phyloP scores from a whole-genome alignment of 163 green algal genomes.

The Chlamydomonas reinhardtii region DNA sequence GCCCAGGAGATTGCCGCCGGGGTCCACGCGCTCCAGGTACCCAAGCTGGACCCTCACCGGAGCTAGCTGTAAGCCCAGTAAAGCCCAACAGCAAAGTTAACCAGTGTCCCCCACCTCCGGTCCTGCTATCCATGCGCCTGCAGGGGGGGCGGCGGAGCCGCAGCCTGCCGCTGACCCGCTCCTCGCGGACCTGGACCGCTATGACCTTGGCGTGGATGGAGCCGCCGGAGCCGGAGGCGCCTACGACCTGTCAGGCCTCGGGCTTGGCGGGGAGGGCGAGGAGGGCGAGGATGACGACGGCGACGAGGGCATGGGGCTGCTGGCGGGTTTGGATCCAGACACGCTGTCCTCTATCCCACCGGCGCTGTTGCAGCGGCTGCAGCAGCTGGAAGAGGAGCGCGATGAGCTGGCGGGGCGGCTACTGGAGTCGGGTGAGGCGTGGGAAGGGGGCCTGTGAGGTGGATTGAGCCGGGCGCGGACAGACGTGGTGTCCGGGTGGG shows the following conservation, averaged over 20 bases:
- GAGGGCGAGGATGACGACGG: not conserved
- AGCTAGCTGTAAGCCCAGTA: too few species aligned
- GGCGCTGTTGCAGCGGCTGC: slow-evolving; percentile 17
- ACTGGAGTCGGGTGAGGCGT: slow-evolving; percentile 5
- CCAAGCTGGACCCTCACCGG: too few species aligned
- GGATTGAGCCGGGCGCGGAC: too few species aligned
- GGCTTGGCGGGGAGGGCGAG: too few species aligned
- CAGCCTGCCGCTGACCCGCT: too few species aligned
- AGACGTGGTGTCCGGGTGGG: too few species aligned
- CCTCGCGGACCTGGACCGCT: too few species aligned
- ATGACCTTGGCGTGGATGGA: not conserved
- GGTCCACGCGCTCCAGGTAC: too few species aligned
- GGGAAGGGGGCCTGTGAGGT: not conserved
- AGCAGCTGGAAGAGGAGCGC: slow-evolving; percentile 46
- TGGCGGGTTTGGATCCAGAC: not conserved
- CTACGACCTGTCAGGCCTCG: not conserved
- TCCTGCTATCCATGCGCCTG: too few species aligned
- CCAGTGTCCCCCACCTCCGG: not conserved
- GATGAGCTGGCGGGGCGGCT: slow-evolving; percentile 41
- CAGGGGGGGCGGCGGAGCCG: not conserved
- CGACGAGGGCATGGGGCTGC: not conserved
- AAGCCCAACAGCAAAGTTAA: too few species aligned
- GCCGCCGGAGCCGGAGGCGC: too few species aligned
- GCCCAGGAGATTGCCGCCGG: too few species aligned
- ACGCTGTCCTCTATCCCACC: not conserved